These are phyloP conservation scores for Prunus persica DNA, from an alignment of 306 rosid species.

Conservation along the genomic window DNA sequence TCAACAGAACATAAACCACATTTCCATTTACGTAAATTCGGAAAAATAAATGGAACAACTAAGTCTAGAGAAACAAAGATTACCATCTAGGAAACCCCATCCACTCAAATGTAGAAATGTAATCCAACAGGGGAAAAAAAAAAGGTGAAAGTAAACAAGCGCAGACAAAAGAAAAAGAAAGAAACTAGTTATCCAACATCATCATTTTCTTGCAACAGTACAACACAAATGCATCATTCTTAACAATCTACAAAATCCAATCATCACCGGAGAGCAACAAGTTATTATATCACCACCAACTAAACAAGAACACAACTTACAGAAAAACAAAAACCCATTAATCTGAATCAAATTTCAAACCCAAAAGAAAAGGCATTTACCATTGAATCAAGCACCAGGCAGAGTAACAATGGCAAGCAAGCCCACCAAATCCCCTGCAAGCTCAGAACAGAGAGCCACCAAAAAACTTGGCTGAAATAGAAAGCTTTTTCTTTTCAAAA, in stretches of 20 bases:
- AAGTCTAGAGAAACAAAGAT: background rate
- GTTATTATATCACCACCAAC: background rate
- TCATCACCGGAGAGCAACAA: background rate
- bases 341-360: background rate
- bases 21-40: background rate
- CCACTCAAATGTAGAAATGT: background rate
- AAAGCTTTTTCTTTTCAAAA: background rate
- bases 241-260: background rate
- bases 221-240: slow-evolving; percentile 2
- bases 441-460: slow-evolving; percentile 7
- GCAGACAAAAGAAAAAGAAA: background rate
- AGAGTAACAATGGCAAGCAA: slow-evolving; percentile 10
- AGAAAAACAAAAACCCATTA: background rate
- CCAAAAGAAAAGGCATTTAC: background rate
- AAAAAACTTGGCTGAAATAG: background rate
- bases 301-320: background rate
- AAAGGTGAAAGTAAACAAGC: background rate
- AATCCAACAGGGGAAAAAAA: background rate
- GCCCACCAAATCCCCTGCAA: background rate
- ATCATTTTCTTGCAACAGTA: background rate
- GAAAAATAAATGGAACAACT: background rate
- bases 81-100: background rate
- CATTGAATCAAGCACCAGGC: slow-evolving; percentile 23
- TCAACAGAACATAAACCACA: background rate
- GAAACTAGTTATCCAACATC: background rate